Conservation (phyloP, 2,329 filamentous ascomycete species). For the Aspergillus sp. region DNA sequence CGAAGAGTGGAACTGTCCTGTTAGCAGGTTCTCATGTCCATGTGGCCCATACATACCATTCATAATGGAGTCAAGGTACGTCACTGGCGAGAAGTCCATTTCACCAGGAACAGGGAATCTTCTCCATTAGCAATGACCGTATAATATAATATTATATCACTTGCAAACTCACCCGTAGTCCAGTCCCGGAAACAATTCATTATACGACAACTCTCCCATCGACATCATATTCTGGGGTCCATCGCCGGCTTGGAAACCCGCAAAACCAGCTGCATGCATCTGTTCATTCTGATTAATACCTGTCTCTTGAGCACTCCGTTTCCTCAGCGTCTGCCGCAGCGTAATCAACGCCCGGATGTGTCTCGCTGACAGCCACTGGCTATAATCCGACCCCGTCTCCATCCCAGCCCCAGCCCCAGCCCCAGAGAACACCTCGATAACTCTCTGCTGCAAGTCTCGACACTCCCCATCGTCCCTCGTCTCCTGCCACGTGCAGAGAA, state of each 20-base stretch:
- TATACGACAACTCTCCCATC: background rate
- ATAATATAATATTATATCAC: background rate
- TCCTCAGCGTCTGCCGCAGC: slow-evolving; percentile 17
- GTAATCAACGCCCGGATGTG: slow-evolving; percentile 32
- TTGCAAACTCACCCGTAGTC: slow-evolving; percentile 13
- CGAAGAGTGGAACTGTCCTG: slow-evolving; percentile 23
- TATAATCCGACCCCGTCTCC: slow-evolving; percentile 15
- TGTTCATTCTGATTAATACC: background rate
- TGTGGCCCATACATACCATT: slow-evolving; percentile 19
- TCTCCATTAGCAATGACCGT: background rate
- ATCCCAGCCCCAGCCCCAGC: slow-evolving; percentile 16
- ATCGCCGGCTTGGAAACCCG: background rate
- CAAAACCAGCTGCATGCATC: no score
- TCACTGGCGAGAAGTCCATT: slow-evolving; percentile 24
- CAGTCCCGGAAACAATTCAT: slow-evolving; percentile 1
- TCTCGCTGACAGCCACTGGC: slow-evolving; percentile 29
- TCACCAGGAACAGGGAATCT: background rate
- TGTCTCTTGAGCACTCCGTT: slow-evolving; percentile 2
- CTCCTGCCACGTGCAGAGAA: slow-evolving; percentile 36
- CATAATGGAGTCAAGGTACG: slow-evolving; percentile 32
- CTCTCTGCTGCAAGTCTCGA: slow-evolving; percentile 28
- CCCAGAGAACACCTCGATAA: slow-evolving; percentile 30
- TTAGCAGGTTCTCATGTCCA: background rate
- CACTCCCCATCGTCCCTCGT: slow-evolving; percentile 31
- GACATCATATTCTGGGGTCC: background rate